phyloP scores from a whole-genome alignment of 2,329 filamentous ascomycete genomes.

The Cladosporium halotolerans region DNA sequence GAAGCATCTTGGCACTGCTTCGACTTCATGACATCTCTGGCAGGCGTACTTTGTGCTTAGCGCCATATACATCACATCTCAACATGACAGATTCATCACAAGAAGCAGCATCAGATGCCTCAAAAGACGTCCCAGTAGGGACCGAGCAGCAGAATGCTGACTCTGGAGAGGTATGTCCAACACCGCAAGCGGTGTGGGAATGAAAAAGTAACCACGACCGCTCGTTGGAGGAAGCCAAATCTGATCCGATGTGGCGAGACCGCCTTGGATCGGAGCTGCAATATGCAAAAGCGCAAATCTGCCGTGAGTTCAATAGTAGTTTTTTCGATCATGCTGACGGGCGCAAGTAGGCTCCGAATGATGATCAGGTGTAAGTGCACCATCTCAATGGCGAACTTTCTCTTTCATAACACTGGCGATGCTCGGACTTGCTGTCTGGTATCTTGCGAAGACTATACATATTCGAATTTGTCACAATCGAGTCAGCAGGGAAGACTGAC shows the following conservation, averaged over 20 bases:
- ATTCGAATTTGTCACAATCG: no score
- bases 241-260: no score
- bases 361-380: constrained; percentile 11
- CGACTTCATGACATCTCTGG: not conserved
- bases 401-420: no score
- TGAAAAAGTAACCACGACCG: not conserved
- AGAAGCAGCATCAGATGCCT: not conserved
- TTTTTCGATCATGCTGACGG: constrained; percentile 12
- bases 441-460: no score
- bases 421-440: no score
- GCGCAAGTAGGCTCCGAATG: not conserved
- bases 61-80: not conserved
- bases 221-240: not conserved
- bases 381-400: constrained; percentile 5
- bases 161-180: constrained; percentile 10
- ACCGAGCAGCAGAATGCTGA: not conserved
- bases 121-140: not conserved
- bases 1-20: not conserved
- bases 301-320: constrained; percentile 5
- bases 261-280: no score
- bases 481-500: no score
- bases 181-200: constrained; percentile 4
- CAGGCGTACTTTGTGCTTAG: not conserved
- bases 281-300: not conserved
- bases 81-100: constrained; percentile 8